Conservation (phyloP, 768 basidiomycete species). For the Suillus clintonianus region DNA sequence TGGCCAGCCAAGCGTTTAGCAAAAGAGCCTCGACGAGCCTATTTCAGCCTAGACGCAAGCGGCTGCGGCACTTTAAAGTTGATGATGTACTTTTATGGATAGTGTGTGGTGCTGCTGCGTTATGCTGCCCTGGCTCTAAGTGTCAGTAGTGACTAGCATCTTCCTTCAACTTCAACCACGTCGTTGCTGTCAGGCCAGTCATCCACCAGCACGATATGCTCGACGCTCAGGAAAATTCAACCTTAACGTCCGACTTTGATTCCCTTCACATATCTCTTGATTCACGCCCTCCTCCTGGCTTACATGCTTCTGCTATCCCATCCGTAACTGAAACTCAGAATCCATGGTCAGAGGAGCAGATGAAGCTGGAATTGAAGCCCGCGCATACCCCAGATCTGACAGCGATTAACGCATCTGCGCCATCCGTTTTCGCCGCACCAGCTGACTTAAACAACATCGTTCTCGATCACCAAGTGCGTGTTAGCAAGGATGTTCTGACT, state of each 20-base stretch:
- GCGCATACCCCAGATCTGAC: conserved; percentile 45
- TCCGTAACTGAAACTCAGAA: conserved; percentile 8
- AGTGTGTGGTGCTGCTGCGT: neutral
- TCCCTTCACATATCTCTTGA: neutral
- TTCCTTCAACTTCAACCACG: neutral
- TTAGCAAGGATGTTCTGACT: conserved; percentile 46
- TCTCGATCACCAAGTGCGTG: conserved; percentile 14
- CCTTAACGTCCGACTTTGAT: neutral
- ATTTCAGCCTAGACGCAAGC: too few species aligned
- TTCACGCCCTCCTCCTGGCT: neutral
- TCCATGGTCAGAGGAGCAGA: conserved; percentile 21
- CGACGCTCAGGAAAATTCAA: neutral
- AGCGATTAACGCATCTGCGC: conserved; percentile 42
- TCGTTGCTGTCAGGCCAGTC: neutral
- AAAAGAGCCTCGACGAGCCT: neutral
- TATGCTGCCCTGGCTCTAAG: neutral
- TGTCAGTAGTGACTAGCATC: neutral
- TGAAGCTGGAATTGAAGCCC: conserved; percentile 10
- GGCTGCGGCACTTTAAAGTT: neutral
- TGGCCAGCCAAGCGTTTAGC: neutral
- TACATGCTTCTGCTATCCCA: neutral
- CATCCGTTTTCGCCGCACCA: conserved; percentile 32
- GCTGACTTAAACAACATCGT: conserved; percentile 1
- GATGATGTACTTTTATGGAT: neutral
- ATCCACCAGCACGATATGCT: neutral